Evolutionary conservation across 352 stramenopile genomes (phyloP), one percentile per base, ranked within the genome.

Genomic region (Thraustotheca clavata): DNA sequence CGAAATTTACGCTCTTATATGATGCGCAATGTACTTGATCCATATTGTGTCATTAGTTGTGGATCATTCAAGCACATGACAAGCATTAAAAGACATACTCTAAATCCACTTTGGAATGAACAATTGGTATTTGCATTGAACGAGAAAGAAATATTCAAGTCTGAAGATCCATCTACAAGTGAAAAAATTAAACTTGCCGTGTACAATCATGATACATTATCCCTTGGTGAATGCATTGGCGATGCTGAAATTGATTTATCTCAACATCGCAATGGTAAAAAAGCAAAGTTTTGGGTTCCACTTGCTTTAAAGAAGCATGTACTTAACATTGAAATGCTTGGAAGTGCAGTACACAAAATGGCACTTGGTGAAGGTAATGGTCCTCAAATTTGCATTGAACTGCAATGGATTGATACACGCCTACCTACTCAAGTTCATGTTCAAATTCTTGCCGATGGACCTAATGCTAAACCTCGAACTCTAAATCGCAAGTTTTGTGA

Each of bases 361-460:
- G 72, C 75, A 29, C 33, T 75, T 32, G 74, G 74, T 0, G 68
- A 60, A 27, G 65, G 73, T 48, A 68, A 71, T 22, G 76, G 79
- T 67, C 73, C 76, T 40, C 75, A 84, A 33, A 16, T 84, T 32
- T 65, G 79, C 9, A 31, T 86, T 24, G 74, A 84, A 67, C 49
- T 86, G 39, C 77, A 86, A 61, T 83, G 76, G 76, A 77, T 86
- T 63, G 77, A 86, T 69, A 83, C 77, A 39, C 77, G 74, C 16
- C 67, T 86, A 67, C 77, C 76, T 11, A 79, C 77, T 3, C 67
- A 69, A 55, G 77, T 86, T 9, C 67, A 62, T 5, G 76, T 86
- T 48, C 72, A 67, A 35, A 60, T 77, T 47, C 67, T 72, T 29
- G 68, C 69, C 7, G 65, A 74, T 26, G 54, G 55, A 20, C 14